Conservation (phyloP, 2,329 filamentous ascomycete species). For the Lecanicillium sp. region DNA sequence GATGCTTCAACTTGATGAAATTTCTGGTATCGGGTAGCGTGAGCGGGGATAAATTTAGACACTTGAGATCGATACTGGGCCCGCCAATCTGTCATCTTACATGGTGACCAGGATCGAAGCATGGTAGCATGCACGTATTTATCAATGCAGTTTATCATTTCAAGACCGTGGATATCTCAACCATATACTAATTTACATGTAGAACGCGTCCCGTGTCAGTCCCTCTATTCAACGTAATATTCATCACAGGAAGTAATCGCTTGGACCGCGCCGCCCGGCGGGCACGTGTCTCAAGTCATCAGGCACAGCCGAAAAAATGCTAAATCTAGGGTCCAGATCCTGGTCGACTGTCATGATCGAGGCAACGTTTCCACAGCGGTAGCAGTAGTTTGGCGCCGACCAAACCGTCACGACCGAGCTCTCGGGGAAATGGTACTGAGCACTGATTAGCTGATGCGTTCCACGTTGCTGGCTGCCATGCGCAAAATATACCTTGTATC, state of each 20-base stretch:
- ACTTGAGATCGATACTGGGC: neutral
- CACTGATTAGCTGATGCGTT: neutral
- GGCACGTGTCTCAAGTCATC: conserved; percentile 78
- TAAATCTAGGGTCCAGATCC: conserved; percentile 84
- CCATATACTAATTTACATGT: conserved; percentile 37
- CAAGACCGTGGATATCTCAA: conserved; percentile 36
- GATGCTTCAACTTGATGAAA: conserved; percentile 13
- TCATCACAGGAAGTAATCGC: conserved; percentile 62
- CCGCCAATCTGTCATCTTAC: neutral
- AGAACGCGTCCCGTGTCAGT: conserved; percentile 20
- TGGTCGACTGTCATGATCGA: conserved; percentile 91
- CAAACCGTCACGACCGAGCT: conserved; percentile 97
- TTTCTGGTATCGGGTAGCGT: conserved; percentile 18
- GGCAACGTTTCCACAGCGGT: conserved; percentile 91
- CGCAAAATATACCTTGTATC: conserved; percentile 81
- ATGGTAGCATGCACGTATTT: too few species aligned
- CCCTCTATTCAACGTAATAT: conserved; percentile 9
- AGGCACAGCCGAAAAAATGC: conserved; percentile 84
- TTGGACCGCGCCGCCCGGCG: conserved; percentile 59
- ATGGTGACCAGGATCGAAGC: neutral
- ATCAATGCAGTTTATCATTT: conserved; percentile 20
- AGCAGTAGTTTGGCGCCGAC: conserved; percentile 95
- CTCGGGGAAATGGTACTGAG: conserved; percentile 83
- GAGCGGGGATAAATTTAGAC: neutral
- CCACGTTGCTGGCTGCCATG: neutral